Conservation (phyloP, 2,329 filamentous ascomycete species). For the Aspergillus cejpii region DNA sequence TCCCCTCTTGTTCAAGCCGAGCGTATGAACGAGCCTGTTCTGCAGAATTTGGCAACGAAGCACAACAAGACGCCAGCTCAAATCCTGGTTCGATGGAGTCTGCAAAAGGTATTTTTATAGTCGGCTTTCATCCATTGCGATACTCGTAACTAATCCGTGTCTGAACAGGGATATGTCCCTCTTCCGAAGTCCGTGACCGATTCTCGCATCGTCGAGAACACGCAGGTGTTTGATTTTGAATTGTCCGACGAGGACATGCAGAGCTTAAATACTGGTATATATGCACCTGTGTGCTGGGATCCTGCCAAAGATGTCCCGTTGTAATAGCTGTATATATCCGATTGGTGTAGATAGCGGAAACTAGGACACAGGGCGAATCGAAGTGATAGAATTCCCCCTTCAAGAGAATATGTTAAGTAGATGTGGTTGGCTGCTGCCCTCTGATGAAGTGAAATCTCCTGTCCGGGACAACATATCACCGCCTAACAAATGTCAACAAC, state of each 20-base stretch:
- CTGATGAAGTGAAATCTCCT: no score
- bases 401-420: no score
- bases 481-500: constrained; percentile 8
- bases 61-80: constrained; percentile 54
- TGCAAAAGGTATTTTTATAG: constrained; percentile 48
- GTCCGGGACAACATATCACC: constrained; percentile 30
- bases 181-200: constrained; percentile 58
- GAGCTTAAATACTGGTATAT: constrained; percentile 48
- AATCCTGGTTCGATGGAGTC: constrained; percentile 55
- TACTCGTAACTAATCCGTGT: neutral
- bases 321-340: constrained; percentile 6
- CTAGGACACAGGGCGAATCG: neutral
- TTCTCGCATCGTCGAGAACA: constrained; percentile 55
- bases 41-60: constrained; percentile 49
- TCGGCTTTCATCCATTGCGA: neutral
- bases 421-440: no score
- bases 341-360: neutral
- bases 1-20: constrained; percentile 43
- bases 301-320: constrained; percentile 35
- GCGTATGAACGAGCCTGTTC: constrained; percentile 48
- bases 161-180: constrained; percentile 51
- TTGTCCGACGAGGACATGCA: constrained; percentile 54
- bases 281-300: constrained; percentile 56
- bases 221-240: constrained; percentile 55
- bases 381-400: no score